Evolutionary conservation across 2,329 filamentous ascomycete genomes (phyloP), one percentile per base, ranked within the genome.

Genomic region (Aspergillus fructus): DNA sequence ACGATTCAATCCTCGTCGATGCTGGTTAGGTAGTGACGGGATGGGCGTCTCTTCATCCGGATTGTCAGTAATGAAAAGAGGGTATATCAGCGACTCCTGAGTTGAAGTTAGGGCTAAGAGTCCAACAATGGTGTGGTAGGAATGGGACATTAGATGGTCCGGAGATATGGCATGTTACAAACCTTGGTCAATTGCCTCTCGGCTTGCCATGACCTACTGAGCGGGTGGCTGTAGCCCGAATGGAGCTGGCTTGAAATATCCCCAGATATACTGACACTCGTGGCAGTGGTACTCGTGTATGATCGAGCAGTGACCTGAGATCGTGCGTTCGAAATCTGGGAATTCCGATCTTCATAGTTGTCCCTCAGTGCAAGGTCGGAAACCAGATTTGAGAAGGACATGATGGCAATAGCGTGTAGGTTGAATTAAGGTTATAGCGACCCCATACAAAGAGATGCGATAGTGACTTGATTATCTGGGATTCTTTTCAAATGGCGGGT

Each of bases 51-150:
- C 90, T 78, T 97, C 93, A 69, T 97, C 91, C 37, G 93, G 90
- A 70, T 90, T 86, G 76, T 99, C 94, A 68, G 94, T 96, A 64
- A 99, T 86, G 80, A 99, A 99, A 64, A 99, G 84, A 12, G 94
- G 94, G 78, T 96, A 97, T 70, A 99, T 97, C 69, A 99, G 88
- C 94, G 97, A 97, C 39, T 93, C 94, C 91, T 96, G 56, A 8
- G 12, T 21, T 8, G 5, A 46, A 12, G 21, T 43, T 42, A 59
- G 49, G 48, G 30, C 53, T 19, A 48, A 34, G 27, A n/a, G 12
- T 50, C 47, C 24, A 46, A 11, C 8, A 21, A 15, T 17, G n/a
- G 5, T 13, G 13, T n/a, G 11, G 17, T 48, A 17, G 21, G 21
- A 19, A 21, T 19, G 19, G 30, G 17, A 34, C 7, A 17, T 37